A percentile compares a stretch with the other conserved stretches of the same genome.
Conservation (phyloP, 805 yeast genomes). For the Sugiyamaella marilandica region DNA sequence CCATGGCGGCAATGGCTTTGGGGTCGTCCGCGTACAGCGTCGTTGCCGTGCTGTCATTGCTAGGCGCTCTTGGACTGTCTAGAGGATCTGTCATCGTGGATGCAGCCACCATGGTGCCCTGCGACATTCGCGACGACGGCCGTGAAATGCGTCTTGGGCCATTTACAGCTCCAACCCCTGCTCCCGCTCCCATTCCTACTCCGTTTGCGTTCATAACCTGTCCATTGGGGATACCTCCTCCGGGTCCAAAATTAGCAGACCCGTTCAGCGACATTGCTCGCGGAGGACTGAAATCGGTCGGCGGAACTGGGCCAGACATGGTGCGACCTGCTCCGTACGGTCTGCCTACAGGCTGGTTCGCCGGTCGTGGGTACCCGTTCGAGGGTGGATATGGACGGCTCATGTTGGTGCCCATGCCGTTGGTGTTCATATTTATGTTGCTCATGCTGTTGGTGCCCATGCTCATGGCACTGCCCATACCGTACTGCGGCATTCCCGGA, state of each 20-base stretch:
- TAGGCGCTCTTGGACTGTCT: background rate
- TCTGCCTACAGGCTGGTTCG: background rate
- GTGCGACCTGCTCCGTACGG: background rate
- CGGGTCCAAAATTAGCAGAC: constrained; percentile 4
- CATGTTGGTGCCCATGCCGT: background rate
- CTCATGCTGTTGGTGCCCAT: no score
- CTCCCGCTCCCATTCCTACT: background rate
- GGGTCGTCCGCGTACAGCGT: background rate
- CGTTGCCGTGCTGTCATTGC: constrained; percentile 18
- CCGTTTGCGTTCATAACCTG: background rate
- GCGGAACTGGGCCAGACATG: background rate
- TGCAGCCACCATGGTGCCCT: constrained; percentile 14
- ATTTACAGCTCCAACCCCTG: background rate
- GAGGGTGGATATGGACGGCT: background rate
- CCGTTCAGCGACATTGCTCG: background rate
- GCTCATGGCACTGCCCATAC: background rate
- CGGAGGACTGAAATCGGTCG: background rate
- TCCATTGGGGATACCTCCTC: constrained; percentile 1
- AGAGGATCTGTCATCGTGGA: constrained; percentile 20
- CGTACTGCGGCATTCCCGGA: background rate
- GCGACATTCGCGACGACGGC: constrained; percentile 19
- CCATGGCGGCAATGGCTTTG: background rate
- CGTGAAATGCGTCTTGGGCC: constrained; percentile 9
- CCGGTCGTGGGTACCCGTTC: background rate
- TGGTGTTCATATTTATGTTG: background rate